Conservation (phyloP, 139 green algal species). For the Yamagishiella unicocca region DNA sequence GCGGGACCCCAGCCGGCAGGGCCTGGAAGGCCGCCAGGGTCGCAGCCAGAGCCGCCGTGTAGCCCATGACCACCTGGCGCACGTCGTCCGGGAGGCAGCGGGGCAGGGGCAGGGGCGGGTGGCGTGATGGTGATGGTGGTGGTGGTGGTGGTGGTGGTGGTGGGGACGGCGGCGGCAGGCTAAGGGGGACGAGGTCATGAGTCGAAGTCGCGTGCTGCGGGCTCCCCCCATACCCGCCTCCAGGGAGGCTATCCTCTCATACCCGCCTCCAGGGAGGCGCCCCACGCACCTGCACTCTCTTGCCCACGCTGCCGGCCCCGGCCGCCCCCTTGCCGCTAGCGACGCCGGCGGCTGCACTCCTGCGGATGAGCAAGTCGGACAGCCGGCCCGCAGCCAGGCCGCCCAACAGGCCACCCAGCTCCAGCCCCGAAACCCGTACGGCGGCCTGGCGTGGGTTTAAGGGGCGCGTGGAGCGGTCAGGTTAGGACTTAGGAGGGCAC, state of each 20-base stretch:
- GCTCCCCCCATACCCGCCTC: too few relatives aligned
- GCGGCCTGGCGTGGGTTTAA: conserved; percentile 46
- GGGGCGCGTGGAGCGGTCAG: background rate
- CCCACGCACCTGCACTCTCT: background rate
- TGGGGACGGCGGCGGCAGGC: too few relatives aligned
- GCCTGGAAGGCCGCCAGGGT: conserved; percentile 36
- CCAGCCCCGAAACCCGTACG: conserved; percentile 82
- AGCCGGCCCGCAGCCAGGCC: conserved; percentile 51
- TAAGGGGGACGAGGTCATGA: too few relatives aligned
- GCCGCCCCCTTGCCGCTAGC: background rate
- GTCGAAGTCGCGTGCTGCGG: too few relatives aligned
- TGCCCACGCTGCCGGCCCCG: background rate
- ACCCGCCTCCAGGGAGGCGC: background rate
- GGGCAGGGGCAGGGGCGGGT: too few relatives aligned
- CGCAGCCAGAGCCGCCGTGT: conserved; percentile 42
- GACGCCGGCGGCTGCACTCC: background rate
- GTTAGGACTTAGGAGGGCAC: background rate
- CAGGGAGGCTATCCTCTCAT: too few relatives aligned
- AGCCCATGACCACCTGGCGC: conserved; percentile 42
- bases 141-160: too few relatives aligned
- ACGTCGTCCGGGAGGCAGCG: too few relatives aligned
- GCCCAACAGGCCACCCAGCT: conserved; percentile 88
- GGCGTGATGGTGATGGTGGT: too few relatives aligned
- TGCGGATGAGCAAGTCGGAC: conserved; percentile 75
- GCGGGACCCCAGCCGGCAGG: background rate